Percentiles rank a stretch among this genome's conserved stretches.
Evolutionary conservation across 2,329 filamentous ascomycete genomes (phyloP).

Genomic region (Apiospora malaysiana): DNA sequence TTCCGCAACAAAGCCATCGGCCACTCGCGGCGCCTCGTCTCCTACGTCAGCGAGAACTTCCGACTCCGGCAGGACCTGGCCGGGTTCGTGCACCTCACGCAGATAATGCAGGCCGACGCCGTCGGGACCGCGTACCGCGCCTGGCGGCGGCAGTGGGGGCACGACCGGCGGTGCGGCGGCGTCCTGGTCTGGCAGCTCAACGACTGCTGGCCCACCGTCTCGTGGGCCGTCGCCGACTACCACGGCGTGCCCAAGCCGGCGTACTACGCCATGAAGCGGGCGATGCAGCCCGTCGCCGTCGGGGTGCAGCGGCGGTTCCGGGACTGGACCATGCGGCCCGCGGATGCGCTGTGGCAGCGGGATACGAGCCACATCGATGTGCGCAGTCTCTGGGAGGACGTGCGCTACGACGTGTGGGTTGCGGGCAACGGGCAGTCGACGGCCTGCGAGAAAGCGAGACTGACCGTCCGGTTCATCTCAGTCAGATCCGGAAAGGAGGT

Average conservation of each 20-base stretch:
- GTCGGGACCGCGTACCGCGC: slow-evolving; percentile 57
- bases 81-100: slow-evolving; percentile 61
- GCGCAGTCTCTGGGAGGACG: slow-evolving; percentile 41
- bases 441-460: slow-evolving; percentile 26
- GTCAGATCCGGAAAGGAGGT: slow-evolving; percentile 47
- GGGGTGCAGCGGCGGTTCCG: slow-evolving; percentile 55
- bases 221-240: slow-evolving; percentile 71
- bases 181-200: slow-evolving; percentile 74
- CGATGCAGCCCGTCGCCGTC: slow-evolving; percentile 64
- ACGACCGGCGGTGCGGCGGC: slow-evolving; percentile 64
- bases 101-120: slow-evolving; percentile 60
- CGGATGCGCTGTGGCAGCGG: slow-evolving; percentile 43
- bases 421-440: slow-evolving; percentile 39
- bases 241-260: slow-evolving; percentile 70
- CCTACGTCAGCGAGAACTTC: slow-evolving; percentile 80
- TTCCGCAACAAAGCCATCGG: slow-evolving; percentile 84
- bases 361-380: slow-evolving; percentile 47
- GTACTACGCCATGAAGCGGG: slow-evolving; percentile 59
- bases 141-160: slow-evolving; percentile 68
- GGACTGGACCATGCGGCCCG: slow-evolving; percentile 52
- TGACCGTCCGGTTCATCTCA: slow-evolving; percentile 48
- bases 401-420: slow-evolving; percentile 51
- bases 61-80: slow-evolving; percentile 49
- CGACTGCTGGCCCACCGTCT: slow-evolving; percentile 72
- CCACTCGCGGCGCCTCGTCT: slow-evolving; percentile 75